These are phyloP conservation scores for Mycena rosella DNA, from an alignment of 768 basidiomycete species.

Conservation along the genomic window DNA sequence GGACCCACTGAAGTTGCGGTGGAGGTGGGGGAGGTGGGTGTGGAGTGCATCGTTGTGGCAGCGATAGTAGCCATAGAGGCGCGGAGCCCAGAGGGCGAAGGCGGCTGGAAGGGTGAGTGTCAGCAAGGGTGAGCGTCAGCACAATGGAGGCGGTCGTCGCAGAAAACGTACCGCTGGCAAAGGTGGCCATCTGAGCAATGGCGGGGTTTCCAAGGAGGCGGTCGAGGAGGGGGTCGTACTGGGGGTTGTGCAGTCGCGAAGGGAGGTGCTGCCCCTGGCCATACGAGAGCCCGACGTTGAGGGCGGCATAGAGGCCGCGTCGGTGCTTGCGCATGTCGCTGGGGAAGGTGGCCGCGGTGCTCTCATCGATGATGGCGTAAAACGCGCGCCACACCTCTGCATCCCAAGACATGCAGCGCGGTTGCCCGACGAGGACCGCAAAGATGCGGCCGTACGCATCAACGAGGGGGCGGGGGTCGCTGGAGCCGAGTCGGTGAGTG, in stretches of 20 bases:
- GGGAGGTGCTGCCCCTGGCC: not conserved
- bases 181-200: not conserved
- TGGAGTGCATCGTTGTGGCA: too few relatives aligned
- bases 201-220: not conserved
- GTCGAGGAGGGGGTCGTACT: not conserved
- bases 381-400: too few relatives aligned
- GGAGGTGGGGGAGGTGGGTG: too few relatives aligned
- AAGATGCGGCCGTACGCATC: not conserved
- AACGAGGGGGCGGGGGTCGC: not conserved
- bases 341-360: not conserved
- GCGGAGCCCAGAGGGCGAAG: slow-evolving; percentile 6
- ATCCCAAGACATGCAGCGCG: too few relatives aligned
- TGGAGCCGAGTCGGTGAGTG: not conserved
- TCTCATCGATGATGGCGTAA: too few relatives aligned
- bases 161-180: not conserved
- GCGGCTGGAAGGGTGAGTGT: not conserved
- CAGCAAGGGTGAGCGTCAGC: not conserved
- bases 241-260: not conserved
- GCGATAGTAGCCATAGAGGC: too few relatives aligned
- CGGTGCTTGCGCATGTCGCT: not conserved
- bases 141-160: too few relatives aligned
- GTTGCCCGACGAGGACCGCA: not conserved
- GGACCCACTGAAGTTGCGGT: too few relatives aligned
- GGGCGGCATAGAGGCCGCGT: not conserved
- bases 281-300: not conserved